A percentile compares a stretch with the other conserved stretches of the same genome.
Conservation (phyloP, 2,329 filamentous ascomycete species). For the Venturia asperata region DNA sequence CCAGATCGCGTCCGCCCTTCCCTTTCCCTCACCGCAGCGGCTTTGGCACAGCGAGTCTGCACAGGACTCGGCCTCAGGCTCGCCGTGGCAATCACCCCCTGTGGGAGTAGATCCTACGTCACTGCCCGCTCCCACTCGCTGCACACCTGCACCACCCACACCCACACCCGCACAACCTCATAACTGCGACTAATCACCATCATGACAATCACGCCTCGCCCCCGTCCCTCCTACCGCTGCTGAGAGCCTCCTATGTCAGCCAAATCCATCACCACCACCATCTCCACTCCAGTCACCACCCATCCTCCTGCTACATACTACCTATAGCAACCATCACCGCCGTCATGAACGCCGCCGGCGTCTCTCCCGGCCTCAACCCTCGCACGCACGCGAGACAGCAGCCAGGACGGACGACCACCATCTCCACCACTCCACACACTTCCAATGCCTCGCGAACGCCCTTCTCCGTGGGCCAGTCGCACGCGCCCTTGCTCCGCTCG, state of each 20-base stretch:
- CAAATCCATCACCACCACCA: neutral
- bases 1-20: no score
- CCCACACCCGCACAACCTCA: neutral
- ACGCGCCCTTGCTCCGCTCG: neutral
- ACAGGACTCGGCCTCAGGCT: no score
- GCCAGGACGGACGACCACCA: neutral
- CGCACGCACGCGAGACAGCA: conserved; percentile 1
- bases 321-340: neutral
- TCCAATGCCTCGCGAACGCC: conserved; percentile 1
- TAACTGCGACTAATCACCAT: neutral
- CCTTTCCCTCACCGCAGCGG: neutral
- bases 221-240: neutral
- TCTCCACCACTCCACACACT: neutral
- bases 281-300: neutral
- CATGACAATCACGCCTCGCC: neutral
- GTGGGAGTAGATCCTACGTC: no score
- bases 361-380: neutral
- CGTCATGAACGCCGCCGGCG: neutral
- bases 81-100: neutral
- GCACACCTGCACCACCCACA: no score
- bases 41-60: neutral
- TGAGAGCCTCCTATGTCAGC: neutral
- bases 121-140: no score
- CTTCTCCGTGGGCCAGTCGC: neutral
- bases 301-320: neutral